Base-by-base conservation (phyloP, 306 rosid species). In the Corylus americana region DNA sequence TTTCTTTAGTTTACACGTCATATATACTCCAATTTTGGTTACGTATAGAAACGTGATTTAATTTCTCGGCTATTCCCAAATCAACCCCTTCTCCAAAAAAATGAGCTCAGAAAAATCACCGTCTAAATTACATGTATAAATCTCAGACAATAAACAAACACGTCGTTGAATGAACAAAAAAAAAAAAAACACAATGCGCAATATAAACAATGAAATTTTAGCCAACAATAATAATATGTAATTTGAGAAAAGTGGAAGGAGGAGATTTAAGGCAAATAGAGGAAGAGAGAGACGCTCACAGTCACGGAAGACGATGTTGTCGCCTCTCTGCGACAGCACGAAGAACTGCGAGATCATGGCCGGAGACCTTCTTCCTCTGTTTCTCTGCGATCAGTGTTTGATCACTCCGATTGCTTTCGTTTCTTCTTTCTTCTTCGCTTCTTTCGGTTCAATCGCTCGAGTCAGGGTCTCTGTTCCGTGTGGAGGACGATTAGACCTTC, bases 321-420 rank as follows among this genome's bases (percentile, higher is more conserved):
- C 98, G 82, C 98, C 98, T 87, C 96, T 88, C 87, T 86, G 98
- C 3, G 98, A 95, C 13, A 95, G 97, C 71, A 95, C 97, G 82
- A 94, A 94, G 79, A 92, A 92, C 91, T 92, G 98, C 29, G 97
- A 95, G 54, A 95, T 95, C 98, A 95, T 91, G 73, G 78, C 66
- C 12, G 5, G 5, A 22, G 66, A 5, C 35, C 10, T 50, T 49
- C n/a, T 31, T 29, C 10, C n/a, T 8, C 72, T 67, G 48, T 37
- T 4, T 35, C 20, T 42, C 48, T 67, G 14, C 6, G 25, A 11
- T 29, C n/a, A 9, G 71, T 10, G 11, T 35, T 27, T 7, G 1
- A 42, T 54, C 18, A 22, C 66, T 7, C 62, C 62, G 62, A 55
- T 13, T 9, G 54, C 54, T 35, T 67, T 37, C 1, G 35, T 55